Evolutionary conservation across 2,329 filamentous ascomycete species (phyloP).

Genomic region (Mycosphaerella sp.): DNA sequence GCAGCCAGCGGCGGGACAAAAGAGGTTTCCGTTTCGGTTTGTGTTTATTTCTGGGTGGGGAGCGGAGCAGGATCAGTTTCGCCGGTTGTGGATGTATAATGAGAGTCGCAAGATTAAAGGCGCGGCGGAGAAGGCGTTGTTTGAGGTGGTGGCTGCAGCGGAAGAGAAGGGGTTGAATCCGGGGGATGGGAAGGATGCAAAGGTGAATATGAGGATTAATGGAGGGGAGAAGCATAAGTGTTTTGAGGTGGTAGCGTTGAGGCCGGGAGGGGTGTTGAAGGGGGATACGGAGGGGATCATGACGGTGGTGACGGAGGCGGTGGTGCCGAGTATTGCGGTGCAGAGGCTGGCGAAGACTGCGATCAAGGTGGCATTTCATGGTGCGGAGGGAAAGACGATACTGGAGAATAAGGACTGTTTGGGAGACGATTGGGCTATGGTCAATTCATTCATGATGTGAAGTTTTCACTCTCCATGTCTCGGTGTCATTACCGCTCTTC

Average conservation of each 20-base stretch:
- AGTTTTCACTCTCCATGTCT: neutral
- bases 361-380: constrained; percentile 28
- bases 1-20: constrained; percentile 20
- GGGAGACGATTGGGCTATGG: constrained; percentile 33
- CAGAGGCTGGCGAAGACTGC: constrained; percentile 30
- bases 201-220: constrained; percentile 4
- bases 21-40: constrained; percentile 38
- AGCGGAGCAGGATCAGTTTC: constrained; percentile 37
- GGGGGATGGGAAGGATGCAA: constrained; percentile 9
- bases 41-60: constrained; percentile 37
- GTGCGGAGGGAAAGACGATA: constrained; percentile 29
- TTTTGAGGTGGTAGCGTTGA: constrained; percentile 33
- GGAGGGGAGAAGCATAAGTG: constrained; percentile 25
- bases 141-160: constrained; percentile 28
- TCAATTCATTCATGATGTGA: constrained; percentile 24
- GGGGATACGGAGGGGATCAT: constrained; percentile 27
- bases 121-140: constrained; percentile 34
- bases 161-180: constrained; percentile 23
- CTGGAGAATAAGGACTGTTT: constrained; percentile 35
- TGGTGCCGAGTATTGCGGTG: constrained; percentile 29
- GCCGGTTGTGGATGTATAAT: constrained; percentile 34
- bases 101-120: constrained; percentile 35
- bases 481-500: neutral
- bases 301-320: constrained; percentile 29
- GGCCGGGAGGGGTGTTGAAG: constrained; percentile 30